Evolutionary conservation across 768 basidiomycete genomes (phyloP).

Genomic region (Lactifluus rugatus): DNA sequence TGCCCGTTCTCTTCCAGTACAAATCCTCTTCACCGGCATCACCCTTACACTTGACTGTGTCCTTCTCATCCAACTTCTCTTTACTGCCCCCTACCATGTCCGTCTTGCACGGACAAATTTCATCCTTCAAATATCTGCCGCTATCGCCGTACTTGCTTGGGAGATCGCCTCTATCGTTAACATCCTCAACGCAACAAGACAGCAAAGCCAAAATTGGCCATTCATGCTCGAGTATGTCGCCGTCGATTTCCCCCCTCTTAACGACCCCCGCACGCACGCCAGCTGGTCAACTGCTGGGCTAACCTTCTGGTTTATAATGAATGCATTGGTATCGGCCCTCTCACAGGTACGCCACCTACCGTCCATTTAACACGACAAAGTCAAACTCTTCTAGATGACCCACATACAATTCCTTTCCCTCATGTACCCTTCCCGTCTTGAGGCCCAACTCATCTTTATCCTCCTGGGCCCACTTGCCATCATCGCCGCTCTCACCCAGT

Average conservation of each 20-base stretch:
- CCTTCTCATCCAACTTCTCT: slow-evolving; percentile 84
- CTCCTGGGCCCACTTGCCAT: slow-evolving; percentile 85
- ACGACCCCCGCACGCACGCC: slow-evolving; percentile 22
- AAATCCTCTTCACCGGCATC: slow-evolving; percentile 78
- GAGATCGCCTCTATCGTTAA: slow-evolving; percentile 70
- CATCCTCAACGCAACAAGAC: slow-evolving; percentile 48
- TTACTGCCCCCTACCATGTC: slow-evolving; percentile 95
- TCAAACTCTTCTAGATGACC: slow-evolving; percentile 54
- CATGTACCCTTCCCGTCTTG: slow-evolving; percentile 84
- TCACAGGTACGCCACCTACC: slow-evolving; percentile 56
- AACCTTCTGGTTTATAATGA: slow-evolving; percentile 80
- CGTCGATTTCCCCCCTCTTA: slow-evolving; percentile 59
- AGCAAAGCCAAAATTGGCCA: slow-evolving; percentile 73
- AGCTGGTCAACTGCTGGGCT: slow-evolving; percentile 57
- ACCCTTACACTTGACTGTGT: slow-evolving; percentile 76
- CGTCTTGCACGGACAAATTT: slow-evolving; percentile 91
- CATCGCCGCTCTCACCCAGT: slow-evolving; percentile 73
- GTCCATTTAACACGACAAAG: neutral
- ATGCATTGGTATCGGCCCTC: slow-evolving; percentile 71
- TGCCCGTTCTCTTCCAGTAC: slow-evolving; percentile 81
- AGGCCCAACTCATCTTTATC: slow-evolving; percentile 75
- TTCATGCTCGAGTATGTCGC: slow-evolving; percentile 94
- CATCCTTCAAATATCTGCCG: slow-evolving; percentile 77
- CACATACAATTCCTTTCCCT: slow-evolving; percentile 97
- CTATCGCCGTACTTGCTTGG: slow-evolving; percentile 68